Evolutionary conservation across 805 yeast species (phyloP), one percentile per base, ranked within the genome.

Genomic region (Millerozyma acaciae): DNA sequence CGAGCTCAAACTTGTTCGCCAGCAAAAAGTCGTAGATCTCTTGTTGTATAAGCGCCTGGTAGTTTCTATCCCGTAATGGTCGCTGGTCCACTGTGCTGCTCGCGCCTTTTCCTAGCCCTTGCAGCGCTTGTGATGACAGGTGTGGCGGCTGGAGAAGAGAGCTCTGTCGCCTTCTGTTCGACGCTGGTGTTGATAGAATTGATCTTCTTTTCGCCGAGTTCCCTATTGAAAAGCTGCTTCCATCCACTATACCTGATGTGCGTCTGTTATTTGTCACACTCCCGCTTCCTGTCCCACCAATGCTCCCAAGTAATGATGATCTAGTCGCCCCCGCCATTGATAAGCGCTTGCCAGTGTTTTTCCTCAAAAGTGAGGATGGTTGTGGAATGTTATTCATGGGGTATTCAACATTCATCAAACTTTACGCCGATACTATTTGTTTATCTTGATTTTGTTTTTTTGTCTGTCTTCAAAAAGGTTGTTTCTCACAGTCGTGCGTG

Each of bases 51-150:
- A 70, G 60, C 26, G 58, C 60, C 52, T 84, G 94, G 53, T 76
- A 86, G 39, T 65, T 70, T 41, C 73, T 73, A 54, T 87, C 95
- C 36, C 88, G 67, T 17, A 87, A 55, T 4, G 95, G 95, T 33
- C 97, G 68, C 19, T 84, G 81, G 57, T 87, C 96, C 30, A 12
- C 21, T 7, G 21, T 24, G 17, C 26, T 35, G 16, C 44, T 37
- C n/a, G 43, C 38, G 7, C 26, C 26, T 15, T 23, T 23, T 7
- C 26, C 26, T 15, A 23, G 6, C 7, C 26, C 26, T 28, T 34
- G 47, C 15, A 32, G 40, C 16, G 37, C 32, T 15, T 44, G 53
- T 22, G 44, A 33, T 16, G 48, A 34, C 31, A 28, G 32, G 25
- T 20, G 19, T 8, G 32, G 32, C 24, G 32, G 42, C 33, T 31